Evolutionary conservation across 2,329 filamentous ascomycete genomes (phyloP).

Genomic region (Xylaria digitata): DNA sequence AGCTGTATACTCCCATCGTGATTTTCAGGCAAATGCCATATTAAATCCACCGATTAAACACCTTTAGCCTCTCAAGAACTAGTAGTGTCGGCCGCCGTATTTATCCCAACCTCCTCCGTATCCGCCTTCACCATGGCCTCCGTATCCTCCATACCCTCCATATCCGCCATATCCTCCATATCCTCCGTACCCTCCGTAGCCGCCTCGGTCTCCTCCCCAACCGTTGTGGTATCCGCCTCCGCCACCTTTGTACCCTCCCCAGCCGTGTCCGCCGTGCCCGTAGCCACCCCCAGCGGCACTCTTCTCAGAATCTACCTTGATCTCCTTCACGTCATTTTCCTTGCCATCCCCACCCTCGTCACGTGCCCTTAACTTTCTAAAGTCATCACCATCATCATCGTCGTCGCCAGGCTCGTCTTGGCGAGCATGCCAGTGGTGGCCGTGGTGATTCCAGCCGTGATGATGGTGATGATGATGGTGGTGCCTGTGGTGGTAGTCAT

Average conservation of each 20-base stretch:
- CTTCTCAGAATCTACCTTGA: not conserved
- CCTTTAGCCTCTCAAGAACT: too few species aligned
- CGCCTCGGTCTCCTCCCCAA: conserved; percentile 19
- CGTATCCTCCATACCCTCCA: conserved; percentile 1
- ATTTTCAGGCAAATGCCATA: not conserved
- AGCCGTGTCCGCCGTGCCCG: not conserved
- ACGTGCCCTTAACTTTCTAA: not conserved
- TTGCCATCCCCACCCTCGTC: not conserved
- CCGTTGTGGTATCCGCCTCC: conserved; percentile 26
- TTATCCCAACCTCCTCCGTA: not conserved
- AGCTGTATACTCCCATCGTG: too few species aligned
- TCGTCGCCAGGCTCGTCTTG: not conserved
- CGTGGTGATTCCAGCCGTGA: not conserved
- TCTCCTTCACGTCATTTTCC: too few species aligned
- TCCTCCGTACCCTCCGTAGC: too few species aligned
- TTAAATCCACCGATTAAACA: not conserved
- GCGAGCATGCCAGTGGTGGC: conserved; percentile 3
- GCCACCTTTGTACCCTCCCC: conserved; percentile 8
- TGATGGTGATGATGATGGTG: conserved; percentile 3
- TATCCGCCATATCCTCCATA: not conserved
- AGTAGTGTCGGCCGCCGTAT: not conserved
- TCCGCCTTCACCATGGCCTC: not conserved
- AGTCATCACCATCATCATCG: not conserved
- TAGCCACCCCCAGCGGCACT: not conserved
- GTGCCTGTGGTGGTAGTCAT: not conserved